Base-by-base conservation (phyloP, 2,329 filamentous ascomycete genomes). In the Fusarium lyarnte region DNA sequence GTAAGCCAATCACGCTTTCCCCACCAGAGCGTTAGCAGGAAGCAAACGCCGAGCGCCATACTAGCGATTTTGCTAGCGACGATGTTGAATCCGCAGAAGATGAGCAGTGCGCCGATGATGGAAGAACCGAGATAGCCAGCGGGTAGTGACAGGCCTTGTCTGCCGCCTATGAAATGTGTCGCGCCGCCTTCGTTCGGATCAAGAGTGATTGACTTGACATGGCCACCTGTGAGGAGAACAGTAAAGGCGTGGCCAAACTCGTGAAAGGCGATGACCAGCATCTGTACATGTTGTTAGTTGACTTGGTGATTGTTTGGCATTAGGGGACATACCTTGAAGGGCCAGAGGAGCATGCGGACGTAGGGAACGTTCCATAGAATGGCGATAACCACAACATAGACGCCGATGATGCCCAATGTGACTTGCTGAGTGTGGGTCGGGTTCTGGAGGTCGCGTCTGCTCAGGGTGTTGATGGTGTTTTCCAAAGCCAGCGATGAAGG, bases 261-360 rank as follows among this genome's bases (percentile, higher is more conserved):
- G 82, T 95, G 93, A 81, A 94, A 95, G 41, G 93, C 93, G 72
- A 95, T 94, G 57, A 93, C 92, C 25, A 95, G 87, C 92, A 94
- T 94, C 90, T 92, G 65, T 3, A 45, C 31, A 39, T 31, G 46
- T 73, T 29, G 74, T 58, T 60, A 69, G 39, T 47, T 12, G 35
- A 43, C 39, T 29, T 9, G 17, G 23, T 27, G n/a, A 17, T 23
- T 11, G 12, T 13, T 36, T 8, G 17, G 14, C 4, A 6, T 12
- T 13, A 43, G n/a, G 23, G 8, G 21, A 68, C 79, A 72, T 79
- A 92, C 91, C 84, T 95, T 95, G 84, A 95, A 94, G 8, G 93
- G 93, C 92, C 92, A 95, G 39, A 95, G 83, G 3, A 91, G 86
- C 86, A 89, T 92, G 62, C 89, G 87, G n/a, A 95, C 82, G 80